Evolutionary conservation across 2,329 filamentous ascomycete species (phyloP), one percentile per base, ranked within the genome.

Genomic region (Aspergillus fumigatiaffinis): DNA sequence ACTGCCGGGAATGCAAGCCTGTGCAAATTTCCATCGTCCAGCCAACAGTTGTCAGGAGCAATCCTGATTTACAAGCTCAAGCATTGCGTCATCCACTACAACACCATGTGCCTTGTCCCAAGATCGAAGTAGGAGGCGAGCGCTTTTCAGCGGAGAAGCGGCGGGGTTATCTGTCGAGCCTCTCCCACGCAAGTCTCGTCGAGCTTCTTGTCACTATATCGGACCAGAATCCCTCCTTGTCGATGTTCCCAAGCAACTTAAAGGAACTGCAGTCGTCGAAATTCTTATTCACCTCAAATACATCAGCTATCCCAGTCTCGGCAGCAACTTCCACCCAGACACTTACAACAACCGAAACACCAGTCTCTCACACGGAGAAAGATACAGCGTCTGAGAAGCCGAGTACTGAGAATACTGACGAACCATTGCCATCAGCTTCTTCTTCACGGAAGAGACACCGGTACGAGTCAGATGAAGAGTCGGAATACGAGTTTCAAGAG

Each of bases 131-230:
- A 35, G 69, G 68, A 48, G 68, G 68, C 14, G 63, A 67, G n/a
- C 57, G 44, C 7, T 70, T 70, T 35, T 67, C 71, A 4, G 51
- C 57, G 5, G 68, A 68, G 35, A 69, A 89, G 79, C 87, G 84
- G 78, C 82, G 82, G 44, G 76, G 79, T 32, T 90, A 90, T 68
- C 78, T 92, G 53, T 80, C 80, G 0, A 79, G 79, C 12, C 78
- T 91, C 29, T 76, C 87, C 2, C 83, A 85, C 61, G 73, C 79
- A 9, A 79, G 86, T 42, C 78, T 92, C 1, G 82, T 91, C 50
- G 82, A 83, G 53, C 79, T 91, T 28, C 77, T 91, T 38, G 77
- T 90, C 57, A 81, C 83, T 60, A 80, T 85, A 57, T 84, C 83
- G 28, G 81, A 82, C 50, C 72, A 84, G 2, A 80, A 89, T 59